Conservation (phyloP, 495 filamentous ascomycete species). For the Ascodesmis nigricans region DNA sequence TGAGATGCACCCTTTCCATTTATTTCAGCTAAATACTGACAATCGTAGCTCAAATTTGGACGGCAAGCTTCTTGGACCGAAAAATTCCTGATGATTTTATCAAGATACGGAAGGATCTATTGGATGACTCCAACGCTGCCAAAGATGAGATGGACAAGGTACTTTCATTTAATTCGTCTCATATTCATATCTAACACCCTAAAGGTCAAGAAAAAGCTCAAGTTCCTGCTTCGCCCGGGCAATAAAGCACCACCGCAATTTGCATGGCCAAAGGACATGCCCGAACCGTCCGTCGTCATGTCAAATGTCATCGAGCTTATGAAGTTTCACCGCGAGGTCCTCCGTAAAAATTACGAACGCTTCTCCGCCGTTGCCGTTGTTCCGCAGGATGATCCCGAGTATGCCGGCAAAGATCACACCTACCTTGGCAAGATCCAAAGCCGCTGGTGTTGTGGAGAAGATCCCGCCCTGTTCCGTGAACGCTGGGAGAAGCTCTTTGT, state of each 20-base stretch:
- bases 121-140: conserved; percentile 96
- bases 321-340: conserved; percentile 86
- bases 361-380: conserved; percentile 28
- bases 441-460: conserved; percentile 91
- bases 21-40: conserved; percentile 2
- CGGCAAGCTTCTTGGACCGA: conserved; percentile 65
- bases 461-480: conserved; percentile 82
- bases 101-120: conserved; percentile 71
- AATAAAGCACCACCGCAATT: conserved; percentile 79
- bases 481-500: conserved; percentile 96
- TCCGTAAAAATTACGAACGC: conserved; percentile 75
- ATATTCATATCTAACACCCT: conserved; percentile 2
- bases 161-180: not conserved
- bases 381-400: conserved; percentile 18
- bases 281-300: conserved; percentile 78
- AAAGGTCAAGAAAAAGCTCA: conserved; percentile 88
- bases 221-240: conserved; percentile 68
- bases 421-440: conserved; percentile 56
- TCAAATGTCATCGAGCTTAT: conserved; percentile 83
- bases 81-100: conserved; percentile 68
- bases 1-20: conserved; percentile 22
- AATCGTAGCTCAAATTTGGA: conserved; percentile 69
- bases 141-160: conserved; percentile 96
- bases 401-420: not conserved
- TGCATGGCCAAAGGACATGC: conserved; percentile 83